Evolutionary conservation across 2,329 filamentous ascomycete genomes (phyloP), one percentile per base, ranked within the genome.

Genomic region (Apiospora phragmitis): DNA sequence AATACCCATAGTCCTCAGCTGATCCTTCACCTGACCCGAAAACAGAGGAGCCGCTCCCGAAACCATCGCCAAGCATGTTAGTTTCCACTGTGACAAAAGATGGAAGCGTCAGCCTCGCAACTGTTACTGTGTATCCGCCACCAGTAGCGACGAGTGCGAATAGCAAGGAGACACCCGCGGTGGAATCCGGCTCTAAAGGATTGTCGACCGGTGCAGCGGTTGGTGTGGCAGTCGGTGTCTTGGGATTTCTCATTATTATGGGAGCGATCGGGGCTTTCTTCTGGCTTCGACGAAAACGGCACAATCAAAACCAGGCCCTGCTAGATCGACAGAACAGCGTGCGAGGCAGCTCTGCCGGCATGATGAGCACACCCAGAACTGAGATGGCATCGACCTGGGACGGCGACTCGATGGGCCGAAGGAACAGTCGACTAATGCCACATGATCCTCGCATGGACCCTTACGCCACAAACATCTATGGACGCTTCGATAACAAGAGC

Each of bases 381-480:
- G 83, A 86, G 43, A 85, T 87, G 83, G 79, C 77, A 18, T 80
- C 79, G 1, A 74, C 79, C 41, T 83, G 80, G 80, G 81, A 83
- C 35, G 78, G 75, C 21, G 80, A 81, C 68, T 83, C 83, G 3
- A 82, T 81, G 8, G 82, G 84, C 51, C 85, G 87, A 70, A 85
- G 86, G 70, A 88, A 84, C 73, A 87, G 86, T 77, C 82, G 83
- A 62, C 78, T 91, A 69, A 85, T 88, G 83, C 87, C 88, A 11
- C 85, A 90, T 69, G 90, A 92, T 76, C 90, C 90, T 42, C 85
- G 90, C 62, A 86, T 91, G 82, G 87, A 91, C 75, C 89, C 89
- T 0, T 90, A 88, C 72, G 85, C 87, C 66, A 84, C 85, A 45
- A 86, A 86, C 24, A 81, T 90, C 16, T 91, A 91, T 77, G 81